A percentile compares a stretch with the other conserved stretches of the same genome.
These are phyloP conservation scores for Monascus ruber DNA, from an alignment of 2,329 filamentous ascomycete species.

Conservation along the genomic window DNA sequence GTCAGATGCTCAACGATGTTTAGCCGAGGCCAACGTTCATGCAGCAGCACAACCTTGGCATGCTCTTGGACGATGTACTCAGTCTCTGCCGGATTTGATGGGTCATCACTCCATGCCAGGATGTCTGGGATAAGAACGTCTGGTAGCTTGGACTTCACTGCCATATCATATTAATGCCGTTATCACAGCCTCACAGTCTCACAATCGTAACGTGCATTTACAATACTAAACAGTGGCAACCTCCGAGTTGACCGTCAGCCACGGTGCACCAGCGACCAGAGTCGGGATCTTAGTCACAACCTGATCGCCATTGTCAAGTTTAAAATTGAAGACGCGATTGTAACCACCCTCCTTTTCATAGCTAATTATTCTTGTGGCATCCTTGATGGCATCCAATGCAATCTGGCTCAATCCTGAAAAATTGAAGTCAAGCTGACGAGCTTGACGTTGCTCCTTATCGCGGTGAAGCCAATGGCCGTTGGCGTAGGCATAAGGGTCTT, in stretches of 20 bases:
- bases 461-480: constrained; percentile 28
- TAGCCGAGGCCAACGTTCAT: constrained; percentile 25
- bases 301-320: constrained; percentile 23
- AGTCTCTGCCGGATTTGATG: constrained; percentile 19
- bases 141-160: constrained; percentile 13
- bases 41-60: constrained; percentile 20
- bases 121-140: constrained; percentile 13
- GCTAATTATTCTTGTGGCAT: constrained; percentile 20
- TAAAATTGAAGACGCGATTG: constrained; percentile 35
- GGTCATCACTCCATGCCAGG: constrained; percentile 14
- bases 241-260: constrained; percentile 33
- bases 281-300: constrained; percentile 34
- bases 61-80: constrained; percentile 33
- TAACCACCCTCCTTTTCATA: constrained; percentile 37
- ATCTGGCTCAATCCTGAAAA: constrained; percentile 29
- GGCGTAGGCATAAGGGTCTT: constrained; percentile 22
- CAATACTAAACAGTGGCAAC: constrained; percentile 37
- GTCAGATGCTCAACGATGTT: constrained; percentile 21
- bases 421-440: constrained; percentile 30
- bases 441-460: constrained; percentile 27
- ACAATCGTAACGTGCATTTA: constrained; percentile 7
- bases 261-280: constrained; percentile 25
- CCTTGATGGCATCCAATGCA: constrained; percentile 24
- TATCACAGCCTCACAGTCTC: neutral
- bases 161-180: neutral